Conservation (phyloP, 2,329 filamentous ascomycete species). For the Trichoderma simmonsii region DNA sequence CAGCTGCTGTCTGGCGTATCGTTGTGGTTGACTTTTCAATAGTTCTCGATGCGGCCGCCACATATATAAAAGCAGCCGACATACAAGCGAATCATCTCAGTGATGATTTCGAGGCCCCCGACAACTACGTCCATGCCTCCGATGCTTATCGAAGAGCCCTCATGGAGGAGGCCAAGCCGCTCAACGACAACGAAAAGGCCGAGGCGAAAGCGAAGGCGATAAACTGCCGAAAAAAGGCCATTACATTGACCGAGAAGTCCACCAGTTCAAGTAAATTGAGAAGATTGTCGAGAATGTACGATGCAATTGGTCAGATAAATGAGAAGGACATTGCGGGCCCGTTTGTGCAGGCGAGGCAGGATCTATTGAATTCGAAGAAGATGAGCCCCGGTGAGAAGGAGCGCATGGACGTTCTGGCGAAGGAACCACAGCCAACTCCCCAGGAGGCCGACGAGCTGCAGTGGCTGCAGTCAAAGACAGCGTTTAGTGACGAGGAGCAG, state of each 20-base stretch:
- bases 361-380: not conserved
- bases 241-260: slow-evolving; percentile 67
- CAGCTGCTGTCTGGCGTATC: not conserved
- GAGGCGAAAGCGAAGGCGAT: slow-evolving; percentile 62
- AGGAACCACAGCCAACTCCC: not conserved
- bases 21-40: not conserved
- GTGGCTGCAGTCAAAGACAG: not conserved
- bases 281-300: slow-evolving; percentile 75
- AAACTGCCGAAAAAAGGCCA: slow-evolving; percentile 69
- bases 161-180: not conserved
- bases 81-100: slow-evolving; percentile 79
- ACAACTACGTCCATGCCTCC: slow-evolving; percentile 84
- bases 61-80: slow-evolving; percentile 81
- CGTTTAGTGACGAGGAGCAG: not conserved
- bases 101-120: slow-evolving; percentile 81
- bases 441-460: not conserved
- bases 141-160: slow-evolving; percentile 80
- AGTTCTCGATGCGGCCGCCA: slow-evolving; percentile 83
- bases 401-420: accelerated
- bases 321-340: slow-evolving; percentile 30
- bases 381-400: not conserved
- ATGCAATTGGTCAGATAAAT: slow-evolving; percentile 86
- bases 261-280: slow-evolving; percentile 87
- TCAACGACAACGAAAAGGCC: slow-evolving; percentile 53
- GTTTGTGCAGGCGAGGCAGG: not conserved